A percentile compares a stretch with the other conserved stretches of the same genome.
These are phyloP conservation scores for Hura crepitans DNA, from an alignment of 441 rosid genomes.

Conservation along the genomic window DNA sequence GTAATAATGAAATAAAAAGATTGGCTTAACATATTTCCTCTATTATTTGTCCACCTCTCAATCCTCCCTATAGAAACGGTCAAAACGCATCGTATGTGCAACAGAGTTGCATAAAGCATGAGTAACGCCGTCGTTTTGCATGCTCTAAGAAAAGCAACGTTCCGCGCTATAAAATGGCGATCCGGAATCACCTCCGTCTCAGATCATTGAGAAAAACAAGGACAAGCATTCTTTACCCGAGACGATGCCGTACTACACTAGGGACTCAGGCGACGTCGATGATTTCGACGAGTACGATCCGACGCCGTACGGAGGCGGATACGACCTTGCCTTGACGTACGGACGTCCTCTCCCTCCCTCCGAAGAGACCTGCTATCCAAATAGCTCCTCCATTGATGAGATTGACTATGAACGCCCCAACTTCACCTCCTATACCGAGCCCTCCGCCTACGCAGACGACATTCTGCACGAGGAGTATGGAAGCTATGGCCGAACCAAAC, in stretches of 20 bases:
- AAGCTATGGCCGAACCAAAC: constrained; percentile 64
- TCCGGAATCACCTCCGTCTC: neutral
- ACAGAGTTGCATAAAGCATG: too few relatives aligned
- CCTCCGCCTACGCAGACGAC: constrained; percentile 59
- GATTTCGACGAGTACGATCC: constrained; percentile 83
- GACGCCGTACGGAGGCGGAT: constrained; percentile 83
- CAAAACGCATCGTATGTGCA: too few relatives aligned
- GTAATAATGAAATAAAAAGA: too few relatives aligned
- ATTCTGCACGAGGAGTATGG: constrained; percentile 59
- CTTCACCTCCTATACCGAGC: constrained; percentile 49
- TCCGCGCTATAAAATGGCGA: neutral
- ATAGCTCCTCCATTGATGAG: constrained; percentile 18
- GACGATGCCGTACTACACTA: constrained; percentile 65
- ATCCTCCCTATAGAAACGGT: too few relatives aligned
- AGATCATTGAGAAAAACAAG: neutral
- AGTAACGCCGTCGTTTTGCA: too few relatives aligned
- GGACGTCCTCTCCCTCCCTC: constrained; percentile 69
- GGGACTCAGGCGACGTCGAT: constrained; percentile 42
- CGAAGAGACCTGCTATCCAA: constrained; percentile 55
- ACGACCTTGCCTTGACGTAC: constrained; percentile 53
- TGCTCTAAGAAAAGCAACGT: too few relatives aligned
- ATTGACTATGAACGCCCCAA: constrained; percentile 56
- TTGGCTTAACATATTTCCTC: too few relatives aligned
- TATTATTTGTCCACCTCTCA: too few relatives aligned
- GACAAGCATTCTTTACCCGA: neutral